A percentile compares a stretch with the other conserved stretches of the same genome.
These are phyloP conservation scores for Termitomyces titanicus DNA, from an alignment of 768 basidiomycete species.

Conservation along the genomic window DNA sequence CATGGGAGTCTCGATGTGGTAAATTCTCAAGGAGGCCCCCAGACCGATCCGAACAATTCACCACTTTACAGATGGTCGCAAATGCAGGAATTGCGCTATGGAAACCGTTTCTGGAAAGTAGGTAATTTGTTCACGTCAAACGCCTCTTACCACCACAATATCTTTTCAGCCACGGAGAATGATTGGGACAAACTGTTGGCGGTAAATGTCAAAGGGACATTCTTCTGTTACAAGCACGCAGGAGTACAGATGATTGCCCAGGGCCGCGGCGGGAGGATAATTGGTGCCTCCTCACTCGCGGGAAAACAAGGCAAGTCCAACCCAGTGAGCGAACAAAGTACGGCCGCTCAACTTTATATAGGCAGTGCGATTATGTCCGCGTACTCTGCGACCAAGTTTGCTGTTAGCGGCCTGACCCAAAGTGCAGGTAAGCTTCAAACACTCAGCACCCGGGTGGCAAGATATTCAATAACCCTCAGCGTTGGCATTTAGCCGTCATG, in stretches of 20 bases:
- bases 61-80: conserved; percentile 27
- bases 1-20: conserved; percentile 30
- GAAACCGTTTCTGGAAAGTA: conserved; percentile 18
- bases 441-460: no score
- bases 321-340: not conserved
- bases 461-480: conserved; percentile 13
- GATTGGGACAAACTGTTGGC: conserved; percentile 39
- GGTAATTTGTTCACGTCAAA: not conserved
- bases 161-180: conserved; percentile 26
- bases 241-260: conserved; percentile 57
- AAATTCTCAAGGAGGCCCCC: not conserved
- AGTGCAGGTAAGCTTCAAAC: conserved; percentile 25
- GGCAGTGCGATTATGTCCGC: conserved; percentile 6
- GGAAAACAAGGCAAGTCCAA: conserved; percentile 25
- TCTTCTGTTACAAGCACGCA: conserved; percentile 63
- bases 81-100: conserved; percentile 25
- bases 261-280: conserved; percentile 50
- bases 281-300: conserved; percentile 37
- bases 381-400: conserved; percentile 37
- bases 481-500: conserved; percentile 30
- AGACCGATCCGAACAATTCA: not conserved
- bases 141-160: not conserved
- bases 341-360: not conserved
- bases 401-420: conserved; percentile 37
- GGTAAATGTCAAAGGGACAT: conserved; percentile 55